Base-by-base conservation (phyloP, 306 rosid genomes). In the Quercus agrifolia region DNA sequence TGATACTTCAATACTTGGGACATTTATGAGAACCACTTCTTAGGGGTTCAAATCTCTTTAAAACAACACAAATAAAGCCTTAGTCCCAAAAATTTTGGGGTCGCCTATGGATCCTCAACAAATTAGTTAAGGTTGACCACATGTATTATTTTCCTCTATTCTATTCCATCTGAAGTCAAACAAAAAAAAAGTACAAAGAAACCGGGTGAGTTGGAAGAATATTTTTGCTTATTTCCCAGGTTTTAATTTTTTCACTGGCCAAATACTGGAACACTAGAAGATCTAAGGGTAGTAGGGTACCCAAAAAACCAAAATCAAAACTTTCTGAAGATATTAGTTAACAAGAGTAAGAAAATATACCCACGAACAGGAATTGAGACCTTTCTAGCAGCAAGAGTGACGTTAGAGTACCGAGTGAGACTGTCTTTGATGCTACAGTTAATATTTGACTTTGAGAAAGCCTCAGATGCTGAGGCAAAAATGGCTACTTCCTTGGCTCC, bases 401-500 rank as follows among this genome's bases (percentile, higher is more conserved):
- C 88, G 56, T 90, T 91, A 31, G 74, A 86, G 77, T 90, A 94
- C 44, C 93, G 92, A 61, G 68, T 64, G 25, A 92, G 93, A 79
- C 91, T 94, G 70, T 91, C 99, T 81, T 92, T 86, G 51, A 94
- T 91, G 82, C 90, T 89, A 85, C 92, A 82, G 74, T 94, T 94
- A 73, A 94, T 87, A 83, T 92, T 94, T 77, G 93, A 85, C 74
- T 88, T 91, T 18, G 97, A 94, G 82, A 94, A 92, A 33, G 95
- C 92, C 73, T 94, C 97, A 9, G 99, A 94, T 71, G 99, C 99
- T 11, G 97, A 88, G 20, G 97, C 91, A 85, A 94, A 92, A 71
- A 94, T 89, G 67, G 97, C 97, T 41, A 94, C 97, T 85, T 92
- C 93, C 84, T 88, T 94, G 49, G 99, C 97, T 80, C 99, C 97